Evolutionary conservation across 164 flowering plant species (phyloP).

Genomic region (Platanus orientalis): DNA sequence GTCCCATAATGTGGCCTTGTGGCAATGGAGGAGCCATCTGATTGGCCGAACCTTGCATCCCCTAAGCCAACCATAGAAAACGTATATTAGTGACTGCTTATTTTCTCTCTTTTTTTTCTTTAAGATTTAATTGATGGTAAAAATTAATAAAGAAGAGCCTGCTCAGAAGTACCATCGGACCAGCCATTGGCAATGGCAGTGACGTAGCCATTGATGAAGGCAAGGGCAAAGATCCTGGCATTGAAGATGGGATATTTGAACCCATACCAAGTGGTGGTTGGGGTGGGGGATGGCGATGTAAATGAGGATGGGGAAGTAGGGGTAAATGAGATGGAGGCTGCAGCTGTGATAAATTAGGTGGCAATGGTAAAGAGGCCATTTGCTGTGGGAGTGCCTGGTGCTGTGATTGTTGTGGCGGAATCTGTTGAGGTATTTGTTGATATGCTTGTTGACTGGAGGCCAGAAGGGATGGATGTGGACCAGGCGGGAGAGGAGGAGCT

Average conservation of each 20-base stretch:
- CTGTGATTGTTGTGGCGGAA: constrained; percentile 45
- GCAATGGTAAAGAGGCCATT: constrained; percentile 54
- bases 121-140: background rate
- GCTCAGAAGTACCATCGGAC: constrained; percentile 73
- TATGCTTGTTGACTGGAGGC: constrained; percentile 58
- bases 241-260: constrained; percentile 35
- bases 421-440: constrained; percentile 70
- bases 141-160: constrained; percentile 2
- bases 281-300: constrained; percentile 68
- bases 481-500: constrained; percentile 96
- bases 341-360: constrained; percentile 60
- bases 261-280: constrained; percentile 60
- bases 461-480: constrained; percentile 88
- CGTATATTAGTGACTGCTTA: background rate
- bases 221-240: constrained; percentile 54
- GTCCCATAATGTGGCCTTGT: constrained; percentile 74
- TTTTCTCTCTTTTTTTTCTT: background rate
- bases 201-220: constrained; percentile 35
- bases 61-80: constrained; percentile 31
- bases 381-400: constrained; percentile 60
- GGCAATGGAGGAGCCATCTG: constrained; percentile 67
- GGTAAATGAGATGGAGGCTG: constrained; percentile 78
- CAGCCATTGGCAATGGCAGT: constrained; percentile 45
- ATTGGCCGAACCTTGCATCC: constrained; percentile 68
- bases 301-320: constrained; percentile 62